Percentiles rank a stretch among this genome's conserved stretches.
Conservation (phyloP, 2,329 filamentous ascomycete genomes). For the Alternaria longipes region DNA sequence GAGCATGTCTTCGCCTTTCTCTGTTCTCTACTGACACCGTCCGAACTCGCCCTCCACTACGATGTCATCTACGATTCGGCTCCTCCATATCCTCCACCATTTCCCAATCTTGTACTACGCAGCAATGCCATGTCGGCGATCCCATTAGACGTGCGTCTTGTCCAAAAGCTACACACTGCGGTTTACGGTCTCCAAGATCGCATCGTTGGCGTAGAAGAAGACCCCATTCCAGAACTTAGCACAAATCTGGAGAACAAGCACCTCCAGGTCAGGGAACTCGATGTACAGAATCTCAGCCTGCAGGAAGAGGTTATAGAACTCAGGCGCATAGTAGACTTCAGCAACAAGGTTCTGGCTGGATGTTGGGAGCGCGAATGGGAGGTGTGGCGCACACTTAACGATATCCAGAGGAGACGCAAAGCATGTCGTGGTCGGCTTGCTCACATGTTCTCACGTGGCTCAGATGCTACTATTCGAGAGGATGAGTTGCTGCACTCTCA, state of each 20-base stretch:
- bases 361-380: conserved; percentile 32
- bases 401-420: conserved; percentile 11
- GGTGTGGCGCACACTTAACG: conserved; percentile 17
- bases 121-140: conserved; percentile 2
- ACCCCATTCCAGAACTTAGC: conserved; percentile 22
- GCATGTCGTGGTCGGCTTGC: not conserved
- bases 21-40: conserved; percentile 19
- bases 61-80: conserved; percentile 2
- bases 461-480: not conserved
- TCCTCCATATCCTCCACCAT: not conserved
- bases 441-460: conserved; percentile 1
- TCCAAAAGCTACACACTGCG: conserved; percentile 21
- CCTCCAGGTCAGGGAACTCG: conserved; percentile 1
- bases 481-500: not conserved
- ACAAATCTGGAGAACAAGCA: conserved; percentile 17
- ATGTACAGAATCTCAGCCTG: not conserved
- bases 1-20: conserved; percentile 15
- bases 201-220: conserved; percentile 23
- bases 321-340: conserved; percentile 16
- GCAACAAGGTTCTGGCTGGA: conserved; percentile 12
- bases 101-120: not conserved
- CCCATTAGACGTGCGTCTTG: conserved; percentile 19
- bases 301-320: conserved; percentile 15
- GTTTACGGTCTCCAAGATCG: conserved; percentile 22
- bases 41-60: conserved; percentile 22